phyloP scores from a whole-genome alignment of 495 filamentous ascomycete genomes.

The Thozetella sp. region DNA sequence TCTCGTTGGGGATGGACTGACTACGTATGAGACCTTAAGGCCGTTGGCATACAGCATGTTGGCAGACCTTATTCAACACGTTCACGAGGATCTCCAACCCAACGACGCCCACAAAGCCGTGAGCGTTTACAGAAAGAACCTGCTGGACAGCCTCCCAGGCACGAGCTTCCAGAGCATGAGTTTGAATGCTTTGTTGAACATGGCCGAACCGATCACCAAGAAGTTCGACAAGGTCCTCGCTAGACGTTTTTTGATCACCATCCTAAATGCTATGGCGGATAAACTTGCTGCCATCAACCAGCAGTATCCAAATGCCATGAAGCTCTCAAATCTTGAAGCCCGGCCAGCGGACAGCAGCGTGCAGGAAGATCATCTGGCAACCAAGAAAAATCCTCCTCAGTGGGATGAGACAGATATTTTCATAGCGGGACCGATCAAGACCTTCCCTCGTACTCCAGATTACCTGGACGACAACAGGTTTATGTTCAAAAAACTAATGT shows the following conservation, averaged over 20 bases:
- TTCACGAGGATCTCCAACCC: constrained; percentile 78
- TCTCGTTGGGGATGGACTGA: constrained; percentile 92
- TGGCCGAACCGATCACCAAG: constrained; percentile 95
- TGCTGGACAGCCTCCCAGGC: constrained; percentile 94
- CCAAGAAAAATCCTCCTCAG: constrained; percentile 76
- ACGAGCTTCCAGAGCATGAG: constrained; percentile 99
- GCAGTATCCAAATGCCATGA: constrained; percentile 91
- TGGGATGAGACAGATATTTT: constrained; percentile 99
- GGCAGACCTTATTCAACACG: constrained; percentile 95
- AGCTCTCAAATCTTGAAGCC: constrained; percentile 76
- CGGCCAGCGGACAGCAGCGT: constrained; percentile 65
- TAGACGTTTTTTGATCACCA: constrained; percentile 94
- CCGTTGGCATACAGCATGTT: constrained; percentile 98
- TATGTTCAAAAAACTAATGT: constrained; percentile 96
- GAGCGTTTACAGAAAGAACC: constrained; percentile 93
- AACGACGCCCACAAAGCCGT: constrained; percentile 94
- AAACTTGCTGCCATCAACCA: constrained; percentile 98
- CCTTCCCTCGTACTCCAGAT: constrained; percentile 87
- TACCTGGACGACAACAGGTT: constrained; percentile 98
- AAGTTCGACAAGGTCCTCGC: constrained; percentile 89
- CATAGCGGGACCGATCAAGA: constrained; percentile 92
- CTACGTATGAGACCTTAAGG: constrained; percentile 94
- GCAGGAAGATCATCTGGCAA: constrained; percentile 80
- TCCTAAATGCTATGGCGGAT: constrained; percentile 94
- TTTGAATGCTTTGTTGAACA: constrained; percentile 91